phyloP scores from a whole-genome alignment of 768 basidiomycete species.

The Boletus rubroflammeus region DNA sequence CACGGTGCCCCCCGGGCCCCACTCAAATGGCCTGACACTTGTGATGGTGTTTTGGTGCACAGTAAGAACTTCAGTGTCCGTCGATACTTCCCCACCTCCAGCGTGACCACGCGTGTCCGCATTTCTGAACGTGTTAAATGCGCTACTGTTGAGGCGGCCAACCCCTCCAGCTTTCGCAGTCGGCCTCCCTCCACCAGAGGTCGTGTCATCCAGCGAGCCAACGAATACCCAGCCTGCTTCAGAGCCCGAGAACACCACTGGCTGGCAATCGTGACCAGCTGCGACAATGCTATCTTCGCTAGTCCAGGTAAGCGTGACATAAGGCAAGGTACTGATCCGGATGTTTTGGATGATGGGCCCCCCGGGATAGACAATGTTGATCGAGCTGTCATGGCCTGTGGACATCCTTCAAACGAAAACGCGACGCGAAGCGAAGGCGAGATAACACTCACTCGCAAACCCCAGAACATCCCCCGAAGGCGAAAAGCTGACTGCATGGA shows the following conservation, averaged over 20 bases:
- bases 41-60: slow-evolving; percentile 99
- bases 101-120: slow-evolving; percentile 73
- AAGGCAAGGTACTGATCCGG: slow-evolving; percentile 73
- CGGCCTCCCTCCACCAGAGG: slow-evolving; percentile 36
- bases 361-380: slow-evolving; percentile 88
- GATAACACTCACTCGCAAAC: slow-evolving; percentile 71
- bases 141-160: slow-evolving; percentile 86
- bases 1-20: slow-evolving; percentile 50
- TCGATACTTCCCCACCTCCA: slow-evolving; percentile 30
- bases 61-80: slow-evolving; percentile 78
- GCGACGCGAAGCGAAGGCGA: too few species aligned
- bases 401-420: slow-evolving; percentile 2
- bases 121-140: slow-evolving; percentile 90
- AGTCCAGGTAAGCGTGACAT: slow-evolving; percentile 83
- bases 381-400: slow-evolving; percentile 90
- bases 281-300: slow-evolving; percentile 80
- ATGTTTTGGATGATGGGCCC: slow-evolving; percentile 72
- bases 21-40: slow-evolving; percentile 74
- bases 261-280: slow-evolving; percentile 98
- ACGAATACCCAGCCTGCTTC: slow-evolving; percentile 73
- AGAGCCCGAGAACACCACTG: slow-evolving; percentile 77
- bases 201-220: slow-evolving; percentile 85
- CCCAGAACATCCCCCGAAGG: slow-evolving; percentile 94
- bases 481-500: slow-evolving; percentile 93
- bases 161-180: slow-evolving; percentile 41